These are phyloP conservation scores for Beauveria asiatica DNA, from an alignment of 2,329 filamentous ascomycete species.

Conservation along the genomic window DNA sequence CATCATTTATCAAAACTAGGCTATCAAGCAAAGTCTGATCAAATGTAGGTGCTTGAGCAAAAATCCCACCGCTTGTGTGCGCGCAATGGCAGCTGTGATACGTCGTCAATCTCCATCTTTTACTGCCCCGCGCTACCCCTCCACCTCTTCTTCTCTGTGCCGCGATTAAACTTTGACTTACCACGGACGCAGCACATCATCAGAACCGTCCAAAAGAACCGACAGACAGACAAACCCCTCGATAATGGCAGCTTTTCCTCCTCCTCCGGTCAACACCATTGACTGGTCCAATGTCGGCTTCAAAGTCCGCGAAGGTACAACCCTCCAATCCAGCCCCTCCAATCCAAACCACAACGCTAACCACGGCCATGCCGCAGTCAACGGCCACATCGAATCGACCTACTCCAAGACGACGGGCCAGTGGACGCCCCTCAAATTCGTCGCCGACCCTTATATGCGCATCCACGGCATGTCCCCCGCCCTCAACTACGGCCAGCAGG, in stretches of 20 bases:
- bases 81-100: neutral
- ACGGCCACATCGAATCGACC: slow-evolving; percentile 85
- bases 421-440: slow-evolving; percentile 74
- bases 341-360: no score
- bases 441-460: slow-evolving; percentile 73
- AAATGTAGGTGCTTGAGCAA: neutral
- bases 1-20: neutral
- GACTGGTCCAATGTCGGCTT: slow-evolving; percentile 95
- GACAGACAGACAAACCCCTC: neutral
- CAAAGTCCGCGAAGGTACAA: slow-evolving; percentile 73
- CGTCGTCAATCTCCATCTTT: neutral
- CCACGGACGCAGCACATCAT: neutral
- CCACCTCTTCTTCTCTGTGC: neutral
- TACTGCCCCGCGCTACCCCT: neutral
- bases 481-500: slow-evolving; percentile 95
- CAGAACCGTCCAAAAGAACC: no score
- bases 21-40: neutral
- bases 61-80: no score
- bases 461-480: slow-evolving; percentile 93
- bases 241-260: slow-evolving; percentile 54
- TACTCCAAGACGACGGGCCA: slow-evolving; percentile 65
- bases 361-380: slow-evolving; percentile 47
- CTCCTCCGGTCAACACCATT: slow-evolving; percentile 69
- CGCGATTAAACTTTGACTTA: neutral
- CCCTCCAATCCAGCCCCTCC: no score